Base-by-base conservation (phyloP, 2,329 filamentous ascomycete genomes). In the Penicillium sp. region DNA sequence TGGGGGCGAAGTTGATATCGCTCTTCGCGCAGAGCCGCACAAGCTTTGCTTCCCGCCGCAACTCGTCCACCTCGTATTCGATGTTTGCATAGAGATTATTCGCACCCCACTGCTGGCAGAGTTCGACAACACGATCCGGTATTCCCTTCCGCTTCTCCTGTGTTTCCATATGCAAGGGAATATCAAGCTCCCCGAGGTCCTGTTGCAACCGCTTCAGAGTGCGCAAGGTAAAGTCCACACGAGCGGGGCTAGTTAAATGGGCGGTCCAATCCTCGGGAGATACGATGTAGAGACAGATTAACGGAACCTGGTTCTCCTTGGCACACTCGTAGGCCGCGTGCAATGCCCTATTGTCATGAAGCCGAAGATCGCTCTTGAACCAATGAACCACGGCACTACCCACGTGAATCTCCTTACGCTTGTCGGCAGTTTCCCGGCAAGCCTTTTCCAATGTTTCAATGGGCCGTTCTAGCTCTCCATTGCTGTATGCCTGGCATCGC, bases 31-130 rank as follows among this genome's bases (percentile, higher is more conserved):
- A 83, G 38, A 79, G 70, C 27, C 76, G 80, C 1, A 90, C 80
- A 65, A 96, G 74, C 27, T 77, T 78, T 1, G 85, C 84, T 64
- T 97, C 92, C 6, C 91, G 80, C 40, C 91, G 79, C 54, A 96
- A 74, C 74, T 96, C 92, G 67, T 97, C 92, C 0, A 95, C 90
- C 70, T 96, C 92, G 65, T 96, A 96, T 69, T 96, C 91, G 53
- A 91, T 84, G 67, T 96, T 96, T 44, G 88, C 85, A 65, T 85
- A 95, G 2, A 96, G 61, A 64, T 94, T 88, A 45, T 80, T 86
- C 0, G 84, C 87, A 0, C 83, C 83, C 91, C 90, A 96, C 57
- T 84, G 76, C 29, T 83, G 76, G 69, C 88, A 83, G 38, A 92
- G 75, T 47, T 86, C 81, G 2, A 88, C 62, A 9, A 96, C 77